Conservation (phyloP, 2,329 filamentous ascomycete species). For the Fusarium acutatum region DNA sequence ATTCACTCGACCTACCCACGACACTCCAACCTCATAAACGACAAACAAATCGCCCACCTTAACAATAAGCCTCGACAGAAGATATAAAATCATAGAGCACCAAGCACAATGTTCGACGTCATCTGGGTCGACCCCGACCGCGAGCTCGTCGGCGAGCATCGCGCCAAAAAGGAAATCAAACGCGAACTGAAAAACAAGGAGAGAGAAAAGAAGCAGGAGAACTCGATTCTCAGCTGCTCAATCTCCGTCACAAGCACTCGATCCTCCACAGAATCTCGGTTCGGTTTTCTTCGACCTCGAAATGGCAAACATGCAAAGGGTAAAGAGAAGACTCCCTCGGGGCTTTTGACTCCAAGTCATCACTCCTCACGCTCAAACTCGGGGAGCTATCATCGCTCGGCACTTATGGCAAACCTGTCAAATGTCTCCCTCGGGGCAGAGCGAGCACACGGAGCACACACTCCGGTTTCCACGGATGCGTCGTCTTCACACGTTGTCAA, state of each 20-base stretch:
- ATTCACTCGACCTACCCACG: neutral
- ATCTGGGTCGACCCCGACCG: slow-evolving; percentile 65
- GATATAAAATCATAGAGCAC: neutral
- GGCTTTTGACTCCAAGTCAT: slow-evolving; percentile 38
- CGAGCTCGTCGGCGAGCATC: slow-evolving; percentile 62
- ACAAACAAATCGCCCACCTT: neutral
- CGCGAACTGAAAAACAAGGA: slow-evolving; percentile 44
- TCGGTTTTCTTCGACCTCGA: slow-evolving; percentile 56
- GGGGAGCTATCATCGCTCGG: slow-evolving; percentile 37
- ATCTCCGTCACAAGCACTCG: slow-evolving; percentile 56
- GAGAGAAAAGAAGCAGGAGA: slow-evolving; percentile 18
- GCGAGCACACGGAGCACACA: neutral
- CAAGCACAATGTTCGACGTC: slow-evolving; percentile 64
- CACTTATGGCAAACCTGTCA: slow-evolving; percentile 16
- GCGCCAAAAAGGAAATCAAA: slow-evolving; percentile 56
- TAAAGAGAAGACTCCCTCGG: slow-evolving; percentile 35
- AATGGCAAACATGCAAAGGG: slow-evolving; percentile 36
- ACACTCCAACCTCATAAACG: neutral
- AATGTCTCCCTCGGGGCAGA: slow-evolving; percentile 20
- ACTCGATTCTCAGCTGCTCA: slow-evolving; percentile 45
- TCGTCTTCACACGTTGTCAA: slow-evolving; percentile 25
- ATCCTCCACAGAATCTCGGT: slow-evolving; percentile 51
- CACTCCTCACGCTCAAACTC: slow-evolving; percentile 41
- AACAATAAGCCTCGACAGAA: neutral
- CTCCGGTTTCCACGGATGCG: neutral